These are phyloP conservation scores for Gaeumannomyces tritici DNA, from an alignment of 2,329 filamentous ascomycete genomes.

Conservation along the genomic window DNA sequence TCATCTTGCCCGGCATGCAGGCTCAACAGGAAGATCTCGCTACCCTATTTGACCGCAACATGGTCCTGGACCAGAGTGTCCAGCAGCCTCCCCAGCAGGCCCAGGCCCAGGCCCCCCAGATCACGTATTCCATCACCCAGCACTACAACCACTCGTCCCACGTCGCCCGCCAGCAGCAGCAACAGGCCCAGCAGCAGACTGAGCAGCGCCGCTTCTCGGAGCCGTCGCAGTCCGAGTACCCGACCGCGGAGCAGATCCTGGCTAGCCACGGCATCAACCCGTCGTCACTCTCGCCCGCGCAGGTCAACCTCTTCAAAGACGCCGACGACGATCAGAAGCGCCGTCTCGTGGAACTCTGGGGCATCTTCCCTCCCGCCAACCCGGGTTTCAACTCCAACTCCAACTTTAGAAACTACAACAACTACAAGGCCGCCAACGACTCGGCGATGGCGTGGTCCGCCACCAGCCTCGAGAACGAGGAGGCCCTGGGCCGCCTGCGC, in stretches of 20 bases:
- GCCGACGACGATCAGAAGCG: constrained; percentile 64
- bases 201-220: constrained; percentile 40
- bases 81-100: neutral
- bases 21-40: constrained; percentile 76
- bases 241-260: constrained; percentile 41
- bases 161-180: constrained; percentile 22
- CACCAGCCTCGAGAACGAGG: constrained; percentile 47
- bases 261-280: constrained; percentile 61
- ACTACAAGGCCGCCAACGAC: constrained; percentile 33
- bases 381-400: no score
- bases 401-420: no score
- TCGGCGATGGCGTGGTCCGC: constrained; percentile 41
- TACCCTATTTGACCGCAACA: constrained; percentile 67
- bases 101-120: constrained; percentile 21
- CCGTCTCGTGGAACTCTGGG: constrained; percentile 76
- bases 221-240: constrained; percentile 35
- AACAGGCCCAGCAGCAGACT: constrained; percentile 17
- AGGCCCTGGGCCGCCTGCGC: constrained; percentile 49
- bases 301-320: constrained; percentile 69
- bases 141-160: constrained; percentile 81
- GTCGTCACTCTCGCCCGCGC: constrained; percentile 60
- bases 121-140: constrained; percentile 66
- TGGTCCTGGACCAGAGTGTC: constrained; percentile 46
- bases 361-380: constrained; percentile 62
- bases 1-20: constrained; percentile 33